Conservation (phyloP, 169 alveolate genomes). For the Plasmodium cynomolgi region DNA sequence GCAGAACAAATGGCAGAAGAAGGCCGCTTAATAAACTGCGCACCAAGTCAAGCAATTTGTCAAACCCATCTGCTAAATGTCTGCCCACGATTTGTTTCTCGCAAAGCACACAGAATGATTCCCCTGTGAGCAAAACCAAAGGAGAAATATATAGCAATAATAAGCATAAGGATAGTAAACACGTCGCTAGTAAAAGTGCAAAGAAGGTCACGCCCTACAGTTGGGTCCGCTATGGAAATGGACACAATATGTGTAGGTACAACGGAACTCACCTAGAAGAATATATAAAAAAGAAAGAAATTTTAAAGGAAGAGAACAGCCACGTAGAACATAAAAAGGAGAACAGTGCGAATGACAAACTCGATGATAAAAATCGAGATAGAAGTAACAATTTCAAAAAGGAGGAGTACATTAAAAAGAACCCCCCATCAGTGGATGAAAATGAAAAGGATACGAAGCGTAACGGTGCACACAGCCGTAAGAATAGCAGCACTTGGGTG, state of each 20-base stretch:
- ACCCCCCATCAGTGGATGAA: neutral
- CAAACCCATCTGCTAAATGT: neutral
- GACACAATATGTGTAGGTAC: neutral
- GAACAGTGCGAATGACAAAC: neutral
- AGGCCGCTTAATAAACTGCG: neutral
- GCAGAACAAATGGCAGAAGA: neutral
- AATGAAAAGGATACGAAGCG: neutral
- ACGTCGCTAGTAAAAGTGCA: neutral
- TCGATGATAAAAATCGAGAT: neutral
- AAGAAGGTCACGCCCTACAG: neutral
- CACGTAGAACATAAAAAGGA: neutral
- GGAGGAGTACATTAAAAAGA: neutral
- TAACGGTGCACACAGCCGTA: neutral
- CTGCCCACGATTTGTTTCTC: constrained; percentile 1
- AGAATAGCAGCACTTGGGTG: neutral
- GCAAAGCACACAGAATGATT: neutral
- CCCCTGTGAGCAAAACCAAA: neutral
- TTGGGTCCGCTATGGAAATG: neutral
- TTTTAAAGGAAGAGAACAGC: neutral
- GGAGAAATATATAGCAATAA: neutral
- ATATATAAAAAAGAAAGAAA: neutral
- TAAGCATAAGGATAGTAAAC: neutral
- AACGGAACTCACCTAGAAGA: neutral
- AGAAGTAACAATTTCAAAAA: neutral
- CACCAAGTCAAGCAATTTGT: neutral